phyloP scores from a whole-genome alignment of 192 early-diverging fungal species.

The Phlyctochytrium arcticum region DNA sequence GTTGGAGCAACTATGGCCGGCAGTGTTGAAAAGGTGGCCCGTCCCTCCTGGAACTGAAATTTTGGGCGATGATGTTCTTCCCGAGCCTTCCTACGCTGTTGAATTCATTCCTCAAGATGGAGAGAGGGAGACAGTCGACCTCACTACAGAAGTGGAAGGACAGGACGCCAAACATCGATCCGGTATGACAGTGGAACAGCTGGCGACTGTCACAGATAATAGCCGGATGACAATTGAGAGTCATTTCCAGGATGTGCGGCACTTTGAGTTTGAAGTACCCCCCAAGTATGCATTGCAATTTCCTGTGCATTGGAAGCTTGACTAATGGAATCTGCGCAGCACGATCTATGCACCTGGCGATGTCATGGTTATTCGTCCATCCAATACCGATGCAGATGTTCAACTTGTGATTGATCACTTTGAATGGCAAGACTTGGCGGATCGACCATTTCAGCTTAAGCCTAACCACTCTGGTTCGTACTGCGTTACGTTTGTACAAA shows the following conservation, averaged over 20 bases:
- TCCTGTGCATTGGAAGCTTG: background rate
- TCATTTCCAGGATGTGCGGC: conserved; percentile 94
- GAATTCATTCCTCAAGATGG: conserved; percentile 36
- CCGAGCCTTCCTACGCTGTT: conserved; percentile 42
- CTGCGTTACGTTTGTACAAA: background rate
- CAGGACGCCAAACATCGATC: background rate
- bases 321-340: background rate
- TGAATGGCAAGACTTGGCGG: conserved; percentile 64
- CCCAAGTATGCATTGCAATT: background rate
- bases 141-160: background rate
- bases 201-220: conserved; percentile 47
- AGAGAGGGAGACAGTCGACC: background rate
- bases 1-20: conserved; percentile 72
- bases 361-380: conserved; percentile 69
- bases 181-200: background rate
- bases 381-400: conserved; percentile 69
- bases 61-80: conserved; percentile 43
- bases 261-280: conserved; percentile 57
- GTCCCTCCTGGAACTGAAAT: conserved; percentile 48
- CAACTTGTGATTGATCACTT: conserved; percentile 63
- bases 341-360: conserved; percentile 74
- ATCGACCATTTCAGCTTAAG: conserved; percentile 53
- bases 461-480: conserved; percentile 45
- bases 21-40: conserved; percentile 58
- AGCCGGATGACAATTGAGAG: conserved; percentile 66